phyloP scores from a whole-genome alignment of 768 basidiomycete genomes.

The Tephrocybe sp. region DNA sequence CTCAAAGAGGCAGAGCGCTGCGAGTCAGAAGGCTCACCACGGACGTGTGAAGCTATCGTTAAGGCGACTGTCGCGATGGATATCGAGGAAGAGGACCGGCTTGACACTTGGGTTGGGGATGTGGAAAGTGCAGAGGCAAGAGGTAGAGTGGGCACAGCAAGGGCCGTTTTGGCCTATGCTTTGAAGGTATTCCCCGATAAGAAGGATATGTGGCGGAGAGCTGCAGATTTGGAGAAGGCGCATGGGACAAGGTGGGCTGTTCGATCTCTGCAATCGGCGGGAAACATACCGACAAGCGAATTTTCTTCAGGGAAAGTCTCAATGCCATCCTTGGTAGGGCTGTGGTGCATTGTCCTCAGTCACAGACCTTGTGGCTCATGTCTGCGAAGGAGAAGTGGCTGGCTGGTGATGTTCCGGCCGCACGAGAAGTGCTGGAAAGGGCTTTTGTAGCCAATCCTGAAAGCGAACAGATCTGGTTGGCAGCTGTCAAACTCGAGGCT shows the following conservation, averaged over 20 bases:
- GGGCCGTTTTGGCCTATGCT: conserved; percentile 89
- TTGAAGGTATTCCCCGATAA: conserved; percentile 89
- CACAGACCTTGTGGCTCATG: conserved; percentile 98
- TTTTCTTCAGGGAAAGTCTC: conserved; percentile 62
- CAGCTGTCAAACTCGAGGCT: conserved; percentile 94
- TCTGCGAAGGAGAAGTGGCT: conserved; percentile 97
- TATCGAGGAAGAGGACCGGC: conserved; percentile 90
- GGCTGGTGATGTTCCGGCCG: conserved; percentile 83
- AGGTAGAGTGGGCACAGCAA: conserved; percentile 77
- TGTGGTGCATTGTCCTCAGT: conserved; percentile 90
- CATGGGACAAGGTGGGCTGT: conserved; percentile 73
- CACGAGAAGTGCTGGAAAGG: conserved; percentile 82
- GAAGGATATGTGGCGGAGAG: conserved; percentile 83
- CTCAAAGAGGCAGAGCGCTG: conserved; percentile 92
- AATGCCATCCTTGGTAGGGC: conserved; percentile 82
- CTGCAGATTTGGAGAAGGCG: conserved; percentile 90
- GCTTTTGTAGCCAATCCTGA: conserved; percentile 96
- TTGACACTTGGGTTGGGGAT: conserved; percentile 90
- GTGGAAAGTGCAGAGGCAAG: conserved; percentile 79
- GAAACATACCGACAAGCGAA: not conserved
- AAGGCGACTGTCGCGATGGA: conserved; percentile 94
- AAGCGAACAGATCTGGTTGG: conserved; percentile 97
- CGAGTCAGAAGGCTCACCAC: conserved; percentile 78
- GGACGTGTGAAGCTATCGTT: conserved; percentile 92
- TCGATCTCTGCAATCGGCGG: not conserved